Evolutionary conservation across 2,329 filamentous ascomycete genomes (phyloP).

Genomic region (Raffaelea ambrosiae): DNA sequence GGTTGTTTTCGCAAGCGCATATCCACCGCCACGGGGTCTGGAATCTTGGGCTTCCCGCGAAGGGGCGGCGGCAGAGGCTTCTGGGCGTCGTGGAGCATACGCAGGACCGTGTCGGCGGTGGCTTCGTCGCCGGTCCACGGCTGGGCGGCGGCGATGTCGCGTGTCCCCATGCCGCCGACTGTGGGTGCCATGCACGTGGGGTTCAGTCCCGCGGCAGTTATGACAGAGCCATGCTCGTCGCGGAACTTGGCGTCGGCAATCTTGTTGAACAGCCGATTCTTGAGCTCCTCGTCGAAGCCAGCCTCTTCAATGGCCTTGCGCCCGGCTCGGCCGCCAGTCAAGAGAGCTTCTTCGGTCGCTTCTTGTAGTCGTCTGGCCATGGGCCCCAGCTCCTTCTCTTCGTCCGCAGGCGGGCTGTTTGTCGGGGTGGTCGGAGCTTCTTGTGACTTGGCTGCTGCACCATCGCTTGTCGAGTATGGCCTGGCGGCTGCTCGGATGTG

Average conservation of each 20-base stretch:
- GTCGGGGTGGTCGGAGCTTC: too few species aligned
- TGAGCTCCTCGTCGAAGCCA: constrained; percentile 56
- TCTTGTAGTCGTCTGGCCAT: constrained; percentile 51
- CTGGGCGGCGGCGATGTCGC: constrained; percentile 56
- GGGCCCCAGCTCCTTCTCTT: constrained; percentile 26
- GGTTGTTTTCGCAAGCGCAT: constrained; percentile 36
- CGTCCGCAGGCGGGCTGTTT: too few species aligned
- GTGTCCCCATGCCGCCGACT: constrained; percentile 42
- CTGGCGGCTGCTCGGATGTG: too few species aligned
- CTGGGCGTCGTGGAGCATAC: constrained; percentile 76
- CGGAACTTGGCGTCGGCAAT: constrained; percentile 47
- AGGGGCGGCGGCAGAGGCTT: constrained; percentile 54
- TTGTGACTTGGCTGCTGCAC: not conserved
- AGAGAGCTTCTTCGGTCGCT: constrained; percentile 54
- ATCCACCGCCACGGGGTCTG: constrained; percentile 36
- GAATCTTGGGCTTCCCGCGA: constrained; percentile 35
- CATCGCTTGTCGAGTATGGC: not conserved
- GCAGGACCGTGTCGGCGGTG: constrained; percentile 64
- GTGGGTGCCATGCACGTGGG: constrained; percentile 1
- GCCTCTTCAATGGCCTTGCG: constrained; percentile 51
- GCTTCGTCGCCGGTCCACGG: constrained; percentile 75
- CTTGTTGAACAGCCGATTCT: constrained; percentile 47
- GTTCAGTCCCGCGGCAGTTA: constrained; percentile 34
- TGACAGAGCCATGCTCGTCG: constrained; percentile 38
- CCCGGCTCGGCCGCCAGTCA: constrained; percentile 51